phyloP scores from a whole-genome alignment of 2,329 filamentous ascomycete genomes.

The Aureobasidium subglaciale region DNA sequence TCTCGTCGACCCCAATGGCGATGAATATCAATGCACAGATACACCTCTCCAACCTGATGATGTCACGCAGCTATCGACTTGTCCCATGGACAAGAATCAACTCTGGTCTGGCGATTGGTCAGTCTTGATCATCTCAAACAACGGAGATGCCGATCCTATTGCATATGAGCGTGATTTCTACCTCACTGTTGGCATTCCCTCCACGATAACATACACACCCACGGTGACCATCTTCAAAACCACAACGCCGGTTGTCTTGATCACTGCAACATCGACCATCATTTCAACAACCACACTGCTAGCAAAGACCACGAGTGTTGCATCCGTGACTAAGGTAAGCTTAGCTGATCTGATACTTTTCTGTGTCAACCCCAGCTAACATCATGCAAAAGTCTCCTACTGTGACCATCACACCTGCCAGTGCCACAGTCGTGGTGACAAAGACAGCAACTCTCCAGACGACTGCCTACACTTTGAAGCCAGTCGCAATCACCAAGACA shows the following conservation, averaged over 20 bases:
- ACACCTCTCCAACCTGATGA: slow-evolving; percentile 35
- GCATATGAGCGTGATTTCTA: slow-evolving; percentile 38
- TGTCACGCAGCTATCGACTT: slow-evolving; percentile 34
- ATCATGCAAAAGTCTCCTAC: slow-evolving; percentile 13
- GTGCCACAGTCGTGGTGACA: slow-evolving; percentile 22
- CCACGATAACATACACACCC: slow-evolving; percentile 25
- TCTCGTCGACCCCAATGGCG: slow-evolving; percentile 35
- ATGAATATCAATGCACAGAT: slow-evolving; percentile 36
- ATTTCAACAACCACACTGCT: not conserved
- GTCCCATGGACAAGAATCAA: slow-evolving; percentile 36
- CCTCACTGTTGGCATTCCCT: slow-evolving; percentile 30
- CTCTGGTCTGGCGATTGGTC: slow-evolving; percentile 40
- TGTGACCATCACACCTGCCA: slow-evolving; percentile 17
- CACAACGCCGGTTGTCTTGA: slow-evolving; percentile 19
- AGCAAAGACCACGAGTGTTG: slow-evolving; percentile 7
- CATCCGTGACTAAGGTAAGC: slow-evolving; percentile 13
- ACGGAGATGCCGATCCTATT: slow-evolving; percentile 37
- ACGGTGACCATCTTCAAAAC: slow-evolving; percentile 22
- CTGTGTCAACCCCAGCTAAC: not conserved
- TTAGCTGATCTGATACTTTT: not conserved
- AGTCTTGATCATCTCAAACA: slow-evolving; percentile 37
- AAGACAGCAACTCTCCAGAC: slow-evolving; percentile 27
- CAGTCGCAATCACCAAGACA: slow-evolving; percentile 22
- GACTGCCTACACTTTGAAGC: slow-evolving; percentile 17
- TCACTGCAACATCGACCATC: slow-evolving; percentile 5